Conservation (phyloP, 139 green algal genomes). For the Chlamydomonas asymmetrica region DNA sequence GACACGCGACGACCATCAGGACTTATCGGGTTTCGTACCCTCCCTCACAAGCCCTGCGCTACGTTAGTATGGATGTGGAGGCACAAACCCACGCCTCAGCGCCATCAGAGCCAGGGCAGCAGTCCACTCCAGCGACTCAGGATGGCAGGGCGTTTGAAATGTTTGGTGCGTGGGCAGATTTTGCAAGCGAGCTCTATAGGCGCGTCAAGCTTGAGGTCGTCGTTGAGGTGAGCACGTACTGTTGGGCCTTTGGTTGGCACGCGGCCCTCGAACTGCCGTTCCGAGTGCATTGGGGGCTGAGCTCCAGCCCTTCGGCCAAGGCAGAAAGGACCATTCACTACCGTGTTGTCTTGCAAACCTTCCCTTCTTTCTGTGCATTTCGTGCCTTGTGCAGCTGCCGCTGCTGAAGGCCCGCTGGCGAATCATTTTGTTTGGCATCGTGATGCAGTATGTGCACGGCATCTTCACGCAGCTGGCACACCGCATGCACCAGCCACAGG, state of each 20-base stretch:
- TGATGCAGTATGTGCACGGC: conserved; percentile 90
- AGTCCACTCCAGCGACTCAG: no score
- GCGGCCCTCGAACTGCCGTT: background rate
- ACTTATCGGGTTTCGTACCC: no score
- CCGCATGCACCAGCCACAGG: conserved; percentile 69
- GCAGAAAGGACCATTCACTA: background rate
- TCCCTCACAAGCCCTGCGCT: no score
- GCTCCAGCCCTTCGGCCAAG: background rate
- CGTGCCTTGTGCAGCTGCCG: conserved; percentile 58
- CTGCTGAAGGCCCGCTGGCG: conserved; percentile 76
- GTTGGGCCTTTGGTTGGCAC: background rate
- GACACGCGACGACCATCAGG: no score
- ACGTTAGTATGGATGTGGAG: no score
- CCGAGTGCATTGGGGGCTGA: background rate
- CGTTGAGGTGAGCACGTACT: conserved; percentile 58
- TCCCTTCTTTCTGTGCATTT: background rate
- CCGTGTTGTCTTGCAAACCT: background rate
- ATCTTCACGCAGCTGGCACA: conserved; percentile 88
- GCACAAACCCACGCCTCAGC: no score
- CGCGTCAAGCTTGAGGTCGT: conserved; percentile 61
- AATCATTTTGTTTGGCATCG: conserved; percentile 69
- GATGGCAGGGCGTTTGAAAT: no score
- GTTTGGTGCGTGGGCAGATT: no score
- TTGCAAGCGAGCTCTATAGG: conserved; percentile 47
- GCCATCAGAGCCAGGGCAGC: no score